Evolutionary conservation across 495 filamentous ascomycete species (phyloP).

Genomic region (Penicillium turbatum): DNA sequence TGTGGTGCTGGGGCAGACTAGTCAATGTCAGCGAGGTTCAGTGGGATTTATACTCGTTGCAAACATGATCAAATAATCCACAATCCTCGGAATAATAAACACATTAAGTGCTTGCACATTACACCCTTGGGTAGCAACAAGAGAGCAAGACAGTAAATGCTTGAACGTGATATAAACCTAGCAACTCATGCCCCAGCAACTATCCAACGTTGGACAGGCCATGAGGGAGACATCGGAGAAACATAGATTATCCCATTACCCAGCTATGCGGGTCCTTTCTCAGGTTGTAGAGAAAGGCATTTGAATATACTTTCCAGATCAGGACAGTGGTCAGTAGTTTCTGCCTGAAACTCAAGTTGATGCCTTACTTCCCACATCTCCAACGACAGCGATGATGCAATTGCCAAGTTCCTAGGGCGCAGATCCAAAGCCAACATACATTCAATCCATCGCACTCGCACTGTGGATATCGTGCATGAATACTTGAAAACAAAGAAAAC

Average conservation of each 20-base stretch:
- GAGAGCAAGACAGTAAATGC: no score
- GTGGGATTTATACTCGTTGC: no score
- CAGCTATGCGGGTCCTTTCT: no score
- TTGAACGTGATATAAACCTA: neutral
- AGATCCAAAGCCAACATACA: no score
- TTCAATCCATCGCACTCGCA: neutral
- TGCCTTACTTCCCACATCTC: slow-evolving; percentile 1
- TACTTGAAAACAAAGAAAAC: neutral
- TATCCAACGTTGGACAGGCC: no score
- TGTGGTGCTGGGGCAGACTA: slow-evolving; percentile 87
- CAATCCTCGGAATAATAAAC: no score
- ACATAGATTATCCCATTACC: no score
- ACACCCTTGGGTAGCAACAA: neutral
- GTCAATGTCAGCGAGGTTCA: slow-evolving; percentile 5
- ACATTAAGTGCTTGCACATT: neutral
- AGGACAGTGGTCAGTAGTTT: neutral
- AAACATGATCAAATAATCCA: no score
- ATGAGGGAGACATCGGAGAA: no score
- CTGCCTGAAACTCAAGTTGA: neutral
- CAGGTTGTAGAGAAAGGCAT: no score
- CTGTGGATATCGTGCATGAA: no score
- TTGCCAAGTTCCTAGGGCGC: neutral
- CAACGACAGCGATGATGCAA: neutral
- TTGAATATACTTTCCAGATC: neutral
- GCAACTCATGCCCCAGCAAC: neutral